Percentiles rank a stretch among this genome's conserved stretches.
These are phyloP conservation scores for Neonectria punicea DNA, from an alignment of 2,329 filamentous ascomycete genomes.

Conservation along the genomic window DNA sequence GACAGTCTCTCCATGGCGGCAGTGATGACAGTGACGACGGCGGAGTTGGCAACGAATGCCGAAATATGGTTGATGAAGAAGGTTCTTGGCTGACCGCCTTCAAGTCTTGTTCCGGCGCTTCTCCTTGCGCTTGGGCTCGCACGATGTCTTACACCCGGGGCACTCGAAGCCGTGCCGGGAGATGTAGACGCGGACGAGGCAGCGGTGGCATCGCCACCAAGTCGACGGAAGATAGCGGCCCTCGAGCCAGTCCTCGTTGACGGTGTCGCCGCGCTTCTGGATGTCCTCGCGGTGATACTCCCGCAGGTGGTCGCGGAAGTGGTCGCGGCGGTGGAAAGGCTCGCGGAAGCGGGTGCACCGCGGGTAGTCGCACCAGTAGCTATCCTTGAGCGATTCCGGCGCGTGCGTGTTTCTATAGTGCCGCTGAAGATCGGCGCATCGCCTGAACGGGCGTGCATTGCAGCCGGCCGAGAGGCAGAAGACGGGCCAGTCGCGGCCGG, in stretches of 20 bases:
- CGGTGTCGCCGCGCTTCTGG: constrained; percentile 55
- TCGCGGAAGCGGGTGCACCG: constrained; percentile 56
- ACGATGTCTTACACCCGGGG: constrained; percentile 56
- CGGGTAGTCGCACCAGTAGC: constrained; percentile 63
- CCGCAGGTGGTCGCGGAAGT: constrained; percentile 67
- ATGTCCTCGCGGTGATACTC: constrained; percentile 67
- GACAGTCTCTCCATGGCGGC: neutral
- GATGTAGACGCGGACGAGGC: constrained; percentile 58
- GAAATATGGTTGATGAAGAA: neutral
- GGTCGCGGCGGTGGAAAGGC: constrained; percentile 65
- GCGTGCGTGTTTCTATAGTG: constrained; percentile 63
- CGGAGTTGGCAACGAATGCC: neutral
- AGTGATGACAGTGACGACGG: neutral
- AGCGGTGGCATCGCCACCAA: constrained; percentile 67
- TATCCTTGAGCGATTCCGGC: constrained; percentile 52
- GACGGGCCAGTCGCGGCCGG: constrained; percentile 48
- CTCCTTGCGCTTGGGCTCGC: constrained; percentile 57
- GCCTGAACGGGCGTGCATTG: constrained; percentile 58
- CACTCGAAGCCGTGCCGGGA: constrained; percentile 57
- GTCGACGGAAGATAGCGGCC: constrained; percentile 50
- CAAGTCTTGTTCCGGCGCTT: constrained; percentile 40
- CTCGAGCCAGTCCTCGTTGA: constrained; percentile 52
- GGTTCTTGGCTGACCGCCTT: neutral
- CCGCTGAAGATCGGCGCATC: constrained; percentile 65
- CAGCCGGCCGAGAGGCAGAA: constrained; percentile 56